phyloP scores from a whole-genome alignment of 257 asterid genomes.

The Echium plantagineum region DNA sequence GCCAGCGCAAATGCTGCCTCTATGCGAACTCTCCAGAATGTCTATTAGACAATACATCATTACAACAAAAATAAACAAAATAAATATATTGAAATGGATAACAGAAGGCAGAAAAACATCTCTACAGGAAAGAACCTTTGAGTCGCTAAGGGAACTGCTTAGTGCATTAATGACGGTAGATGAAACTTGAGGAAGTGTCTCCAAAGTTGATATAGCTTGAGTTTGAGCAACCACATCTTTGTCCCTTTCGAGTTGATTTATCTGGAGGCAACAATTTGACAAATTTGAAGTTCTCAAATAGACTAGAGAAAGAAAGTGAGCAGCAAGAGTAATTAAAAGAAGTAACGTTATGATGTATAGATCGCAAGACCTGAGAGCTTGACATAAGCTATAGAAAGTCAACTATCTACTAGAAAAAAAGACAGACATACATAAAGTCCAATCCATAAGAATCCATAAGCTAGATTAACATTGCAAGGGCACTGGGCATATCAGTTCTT shows the following conservation, averaged over 20 bases:
- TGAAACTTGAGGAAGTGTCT: constrained; percentile 73
- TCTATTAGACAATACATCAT: constrained; percentile 33
- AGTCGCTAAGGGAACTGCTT: constrained; percentile 65
- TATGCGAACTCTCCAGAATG: constrained; percentile 90
- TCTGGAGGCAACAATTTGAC: constrained; percentile 30
- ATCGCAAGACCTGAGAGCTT: not conserved
- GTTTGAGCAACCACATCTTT: constrained; percentile 95
- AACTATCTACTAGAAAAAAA: too few relatives aligned
- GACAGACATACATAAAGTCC: not conserved
- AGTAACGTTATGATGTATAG: not conserved
- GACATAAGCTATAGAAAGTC: not conserved
- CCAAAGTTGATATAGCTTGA: constrained; percentile 76
- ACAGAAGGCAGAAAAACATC: not conserved
- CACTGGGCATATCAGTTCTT: not conserved
- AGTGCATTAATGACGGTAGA: constrained; percentile 77
- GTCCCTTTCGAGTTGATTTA: constrained; percentile 95
- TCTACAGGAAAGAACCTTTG: constrained; percentile 57
- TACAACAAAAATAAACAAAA: constrained; percentile 1
- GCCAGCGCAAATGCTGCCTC: constrained; percentile 97
- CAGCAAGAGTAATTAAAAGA: not conserved
- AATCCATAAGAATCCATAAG: not conserved
- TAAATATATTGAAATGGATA: not conserved
- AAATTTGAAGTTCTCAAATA: constrained; percentile 8
- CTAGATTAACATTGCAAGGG: not conserved
- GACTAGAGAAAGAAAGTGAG: not conserved